Evolutionary conservation across 2,329 filamentous ascomycete species (phyloP), one percentile per base, ranked within the genome.

Genomic region (Hymenoscyphus repandus): DNA sequence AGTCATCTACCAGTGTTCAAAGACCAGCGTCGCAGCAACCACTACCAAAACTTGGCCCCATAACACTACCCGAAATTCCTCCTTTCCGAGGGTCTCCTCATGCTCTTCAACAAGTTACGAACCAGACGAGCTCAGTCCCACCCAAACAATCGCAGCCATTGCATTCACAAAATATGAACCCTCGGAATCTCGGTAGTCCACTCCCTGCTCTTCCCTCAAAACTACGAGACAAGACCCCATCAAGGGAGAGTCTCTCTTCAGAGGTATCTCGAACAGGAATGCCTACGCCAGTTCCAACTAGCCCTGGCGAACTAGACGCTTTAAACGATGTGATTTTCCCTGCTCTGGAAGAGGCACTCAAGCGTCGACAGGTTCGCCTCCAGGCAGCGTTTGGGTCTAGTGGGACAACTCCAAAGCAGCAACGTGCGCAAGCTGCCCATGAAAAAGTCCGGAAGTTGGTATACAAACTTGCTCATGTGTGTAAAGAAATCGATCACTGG

Each of bases 311-410:
- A 51, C 78, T 95, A 18, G 93, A 95, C 47, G 90, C 91, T 2
- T 77, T 96, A 1, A 89, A 86, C 64, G 89, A 92, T 59, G 92
- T 99, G 45, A 89, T 99, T 34, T 84, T 97, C 56, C 93, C 93
- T 0, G 92, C 93, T 1, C 78, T 99, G 1, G 90, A 96, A 69
- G 88, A 93, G 59, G 90, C 93, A 6, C 80, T 97, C 17, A 89
- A 90, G 66, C 80, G 93, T 46, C 86, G 93, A 47, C 79, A 82
- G 65, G 77, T 78, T 57, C 74, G 79, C 36, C 70, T 85, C 47
- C 68, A 64, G 33, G 68, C 65, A 60, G 69, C 66, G 64, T 66
- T 65, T 36, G 58, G 62, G 27, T 50, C 45, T n/a, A 58, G 51
- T 7, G 71, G 58, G 50, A 63, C 48, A 45, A 80, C 83, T 9